phyloP scores from a whole-genome alignment of 208 protist genomes.

The Leptomonas seymouri region DNA sequence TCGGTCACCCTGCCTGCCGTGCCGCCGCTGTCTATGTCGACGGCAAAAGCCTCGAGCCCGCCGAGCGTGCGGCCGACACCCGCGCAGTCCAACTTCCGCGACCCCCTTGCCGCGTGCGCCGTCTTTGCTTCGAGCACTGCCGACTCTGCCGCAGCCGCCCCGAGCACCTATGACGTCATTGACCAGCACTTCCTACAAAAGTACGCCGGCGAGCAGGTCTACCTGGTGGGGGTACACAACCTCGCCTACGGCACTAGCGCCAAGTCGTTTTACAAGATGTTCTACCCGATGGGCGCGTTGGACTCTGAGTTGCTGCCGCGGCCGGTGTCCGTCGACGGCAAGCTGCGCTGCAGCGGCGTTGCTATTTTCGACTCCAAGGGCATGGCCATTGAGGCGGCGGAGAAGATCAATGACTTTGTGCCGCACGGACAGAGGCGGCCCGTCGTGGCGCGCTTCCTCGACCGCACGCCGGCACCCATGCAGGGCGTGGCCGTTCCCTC shows the following conservation, averaged over 20 bases:
- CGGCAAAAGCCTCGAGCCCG: conserved; percentile 6
- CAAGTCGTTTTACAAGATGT: conserved; percentile 56
- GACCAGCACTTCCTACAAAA: conserved; percentile 60
- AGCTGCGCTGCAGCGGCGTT: conserved; percentile 60
- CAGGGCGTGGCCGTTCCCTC: background rate
- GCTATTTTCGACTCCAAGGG: conserved; percentile 59
- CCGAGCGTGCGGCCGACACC: conserved; percentile 19
- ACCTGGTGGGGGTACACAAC: conserved; percentile 78
- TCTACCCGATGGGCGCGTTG: conserved; percentile 74
- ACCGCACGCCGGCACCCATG: conserved; percentile 10
- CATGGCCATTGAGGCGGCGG: conserved; percentile 67
- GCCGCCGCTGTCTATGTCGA: conserved; percentile 19
- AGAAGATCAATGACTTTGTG: conserved; percentile 69
- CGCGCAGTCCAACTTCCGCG: conserved; percentile 46
- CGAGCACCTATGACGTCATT: conserved; percentile 39
- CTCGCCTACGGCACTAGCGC: conserved; percentile 49
- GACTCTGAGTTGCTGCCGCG: conserved; percentile 53
- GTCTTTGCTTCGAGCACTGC: conserved; percentile 33
- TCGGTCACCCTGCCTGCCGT: background rate
- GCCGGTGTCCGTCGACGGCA: conserved; percentile 47
- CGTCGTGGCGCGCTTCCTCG: conserved; percentile 56
- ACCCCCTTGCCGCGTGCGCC: conserved; percentile 13
- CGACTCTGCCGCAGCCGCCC: conserved; percentile 6
- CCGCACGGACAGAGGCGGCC: conserved; percentile 55
- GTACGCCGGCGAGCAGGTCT: conserved; percentile 35